phyloP scores from a whole-genome alignment of 441 rosid species.

The Bruguiera hainesii region DNA sequence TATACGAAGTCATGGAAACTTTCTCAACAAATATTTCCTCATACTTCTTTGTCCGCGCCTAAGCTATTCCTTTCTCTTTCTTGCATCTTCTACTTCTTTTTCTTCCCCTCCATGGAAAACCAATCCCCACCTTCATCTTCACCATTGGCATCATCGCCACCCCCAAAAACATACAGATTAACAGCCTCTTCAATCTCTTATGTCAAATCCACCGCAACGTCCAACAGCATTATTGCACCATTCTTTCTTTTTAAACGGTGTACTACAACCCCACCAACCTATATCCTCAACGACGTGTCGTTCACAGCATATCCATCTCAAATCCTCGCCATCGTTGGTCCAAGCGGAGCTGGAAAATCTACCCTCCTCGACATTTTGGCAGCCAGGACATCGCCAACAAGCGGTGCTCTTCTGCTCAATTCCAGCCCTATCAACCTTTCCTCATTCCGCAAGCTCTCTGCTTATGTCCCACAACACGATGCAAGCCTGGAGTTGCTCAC shows the following conservation, averaged over 20 bases:
- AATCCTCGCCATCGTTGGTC: constrained; percentile 93
- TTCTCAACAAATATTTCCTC: constrained; percentile 15
- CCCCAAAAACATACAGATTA: constrained; percentile 44
- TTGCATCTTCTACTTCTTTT: not conserved
- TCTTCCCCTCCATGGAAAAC: constrained; percentile 38
- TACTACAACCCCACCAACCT: constrained; percentile 38
- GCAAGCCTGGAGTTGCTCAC: constrained; percentile 70
- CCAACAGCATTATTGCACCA: constrained; percentile 19
- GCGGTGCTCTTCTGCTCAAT: constrained; percentile 63
- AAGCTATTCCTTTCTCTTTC: constrained; percentile 4
- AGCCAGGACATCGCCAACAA: constrained; percentile 64
- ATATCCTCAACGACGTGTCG: constrained; percentile 62
- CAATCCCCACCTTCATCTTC: constrained; percentile 25
- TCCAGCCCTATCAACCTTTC: constrained; percentile 66
- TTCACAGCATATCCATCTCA: constrained; percentile 72
- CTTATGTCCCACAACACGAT: constrained; percentile 87
- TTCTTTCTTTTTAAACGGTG: constrained; percentile 32
- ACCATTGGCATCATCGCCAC: constrained; percentile 24
- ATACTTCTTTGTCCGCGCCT: constrained; percentile 7
- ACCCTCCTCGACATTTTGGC: constrained; percentile 92
- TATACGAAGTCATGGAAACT: constrained; percentile 17
- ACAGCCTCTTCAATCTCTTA: constrained; percentile 69
- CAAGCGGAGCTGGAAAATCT: constrained; percentile 91
- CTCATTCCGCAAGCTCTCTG: constrained; percentile 74
- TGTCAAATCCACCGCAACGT: constrained; percentile 33